Percentiles rank a stretch among this genome's conserved stretches.
phyloP scores from a whole-genome alignment of 2,329 filamentous ascomycete species.

The Pyrenophora teres region DNA sequence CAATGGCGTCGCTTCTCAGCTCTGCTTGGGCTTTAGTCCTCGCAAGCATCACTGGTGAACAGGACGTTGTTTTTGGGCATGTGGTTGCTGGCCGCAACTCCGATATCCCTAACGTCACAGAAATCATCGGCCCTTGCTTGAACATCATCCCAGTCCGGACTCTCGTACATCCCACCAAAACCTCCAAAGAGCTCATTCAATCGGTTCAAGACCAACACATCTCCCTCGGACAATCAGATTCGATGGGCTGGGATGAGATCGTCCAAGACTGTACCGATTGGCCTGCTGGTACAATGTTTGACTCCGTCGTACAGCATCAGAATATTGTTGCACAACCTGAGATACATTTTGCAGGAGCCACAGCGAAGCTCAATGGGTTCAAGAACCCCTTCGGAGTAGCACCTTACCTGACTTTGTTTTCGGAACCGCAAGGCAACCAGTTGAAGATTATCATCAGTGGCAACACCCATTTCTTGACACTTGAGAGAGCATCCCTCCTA shows the following conservation, averaged over 20 bases:
- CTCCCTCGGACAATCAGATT: slow-evolving; percentile 13
- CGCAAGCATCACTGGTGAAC: slow-evolving; percentile 30
- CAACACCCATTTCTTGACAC: no score
- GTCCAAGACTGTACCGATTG: neutral
- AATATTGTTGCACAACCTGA: no score
- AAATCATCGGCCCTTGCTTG: slow-evolving; percentile 94
- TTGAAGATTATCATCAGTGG: no score
- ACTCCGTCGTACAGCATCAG: slow-evolving; percentile 3
- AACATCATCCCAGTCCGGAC: slow-evolving; percentile 65
- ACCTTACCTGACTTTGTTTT: no score
- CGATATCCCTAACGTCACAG: slow-evolving; percentile 59
- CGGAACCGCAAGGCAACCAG: no score
- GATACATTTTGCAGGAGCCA: no score
- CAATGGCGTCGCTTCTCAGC: slow-evolving; percentile 35
- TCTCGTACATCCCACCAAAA: neutral
- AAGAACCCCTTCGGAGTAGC: no score
- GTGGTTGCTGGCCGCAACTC: slow-evolving; percentile 42
- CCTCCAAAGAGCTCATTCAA: slow-evolving; percentile 4
- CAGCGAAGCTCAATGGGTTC: no score
- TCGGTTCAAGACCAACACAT: slow-evolving; percentile 45
- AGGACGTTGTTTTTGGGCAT: slow-evolving; percentile 30
- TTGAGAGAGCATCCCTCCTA: no score
- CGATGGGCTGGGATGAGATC: neutral
- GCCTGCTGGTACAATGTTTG: neutral
- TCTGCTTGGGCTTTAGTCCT: slow-evolving; percentile 47